Evolutionary conservation across 306 rosid genomes (phyloP).

Genomic region (Albizia julibrissin): DNA sequence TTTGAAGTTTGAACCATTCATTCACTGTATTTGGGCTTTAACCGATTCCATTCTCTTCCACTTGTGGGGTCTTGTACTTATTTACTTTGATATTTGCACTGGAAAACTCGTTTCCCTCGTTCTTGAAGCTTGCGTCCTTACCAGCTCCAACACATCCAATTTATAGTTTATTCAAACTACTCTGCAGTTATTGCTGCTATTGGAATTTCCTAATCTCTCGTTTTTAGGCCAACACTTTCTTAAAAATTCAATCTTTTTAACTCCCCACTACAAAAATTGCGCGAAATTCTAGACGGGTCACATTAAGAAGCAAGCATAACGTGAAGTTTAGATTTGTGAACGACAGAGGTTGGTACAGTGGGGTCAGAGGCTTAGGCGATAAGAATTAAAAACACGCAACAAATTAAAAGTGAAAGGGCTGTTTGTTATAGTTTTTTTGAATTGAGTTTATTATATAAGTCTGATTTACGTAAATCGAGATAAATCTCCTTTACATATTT

Average conservation of each 20-base stretch:
- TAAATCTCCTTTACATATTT: no score
- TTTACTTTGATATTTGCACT: background rate
- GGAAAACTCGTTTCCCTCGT: background rate
- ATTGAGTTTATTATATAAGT: no score
- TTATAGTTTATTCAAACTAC: background rate
- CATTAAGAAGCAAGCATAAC: background rate
- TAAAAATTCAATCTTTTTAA: background rate
- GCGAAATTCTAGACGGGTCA: background rate
- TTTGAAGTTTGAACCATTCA: no score
- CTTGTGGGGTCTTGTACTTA: background rate
- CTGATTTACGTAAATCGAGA: no score
- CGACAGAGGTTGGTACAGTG: background rate
- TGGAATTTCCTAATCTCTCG: background rate
- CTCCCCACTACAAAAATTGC: background rate
- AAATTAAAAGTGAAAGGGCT: background rate
- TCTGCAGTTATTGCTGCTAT: background rate
- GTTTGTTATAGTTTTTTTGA: no score
- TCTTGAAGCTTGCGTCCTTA: slow-evolving; percentile 16
- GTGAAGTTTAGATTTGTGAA: background rate
- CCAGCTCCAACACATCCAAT: no score
- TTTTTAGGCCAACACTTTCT: background rate
- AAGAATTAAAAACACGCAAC: background rate
- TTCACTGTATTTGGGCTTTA: slow-evolving; percentile 31
- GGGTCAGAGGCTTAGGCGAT: background rate
- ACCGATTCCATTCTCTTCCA: background rate